Evolutionary conservation across 2,329 filamentous ascomycete genomes (phyloP).

Genomic region (Xylariales sp.): DNA sequence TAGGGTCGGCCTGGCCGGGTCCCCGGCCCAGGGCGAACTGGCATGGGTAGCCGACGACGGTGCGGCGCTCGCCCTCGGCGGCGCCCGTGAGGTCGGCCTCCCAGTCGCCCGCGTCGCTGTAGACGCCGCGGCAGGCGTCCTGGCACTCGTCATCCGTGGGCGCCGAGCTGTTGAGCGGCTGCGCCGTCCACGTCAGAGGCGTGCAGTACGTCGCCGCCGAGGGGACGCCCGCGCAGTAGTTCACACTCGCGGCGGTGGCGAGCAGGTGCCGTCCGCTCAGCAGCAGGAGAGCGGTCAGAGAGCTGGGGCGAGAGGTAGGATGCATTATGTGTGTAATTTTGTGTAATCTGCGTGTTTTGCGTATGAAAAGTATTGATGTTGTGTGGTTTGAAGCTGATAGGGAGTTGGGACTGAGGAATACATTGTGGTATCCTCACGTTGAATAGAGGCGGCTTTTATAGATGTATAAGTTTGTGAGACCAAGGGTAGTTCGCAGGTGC

Average conservation of each 20-base stretch:
- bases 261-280: too few species aligned
- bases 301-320: too few species aligned
- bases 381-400: too few species aligned
- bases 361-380: too few species aligned
- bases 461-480: too few species aligned
- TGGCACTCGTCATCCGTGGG: conserved; percentile 4
- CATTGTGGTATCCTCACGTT: too few species aligned
- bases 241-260: background rate
- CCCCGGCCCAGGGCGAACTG: conserved; percentile 6
- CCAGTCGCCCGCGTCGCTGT: conserved; percentile 4
- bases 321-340: too few species aligned
- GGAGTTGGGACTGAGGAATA: too few species aligned
- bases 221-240: conserved; percentile 1
- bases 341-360: too few species aligned
- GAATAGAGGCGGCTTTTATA: too few species aligned
- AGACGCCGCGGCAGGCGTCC: conserved; percentile 4
- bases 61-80: conserved; percentile 1
- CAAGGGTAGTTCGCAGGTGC: too few species aligned
- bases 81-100: conserved; percentile 8
- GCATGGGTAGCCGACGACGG: conserved; percentile 6
- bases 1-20: conserved; percentile 6
- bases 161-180: background rate
- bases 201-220: conserved; percentile 3
- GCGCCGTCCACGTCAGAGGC: conserved; percentile 2
- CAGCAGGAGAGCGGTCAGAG: too few species aligned